A percentile compares a stretch with the other conserved stretches of the same genome.
Conservation (phyloP, 2,329 filamentous ascomycete genomes). For the Hypoxylon sp. region DNA sequence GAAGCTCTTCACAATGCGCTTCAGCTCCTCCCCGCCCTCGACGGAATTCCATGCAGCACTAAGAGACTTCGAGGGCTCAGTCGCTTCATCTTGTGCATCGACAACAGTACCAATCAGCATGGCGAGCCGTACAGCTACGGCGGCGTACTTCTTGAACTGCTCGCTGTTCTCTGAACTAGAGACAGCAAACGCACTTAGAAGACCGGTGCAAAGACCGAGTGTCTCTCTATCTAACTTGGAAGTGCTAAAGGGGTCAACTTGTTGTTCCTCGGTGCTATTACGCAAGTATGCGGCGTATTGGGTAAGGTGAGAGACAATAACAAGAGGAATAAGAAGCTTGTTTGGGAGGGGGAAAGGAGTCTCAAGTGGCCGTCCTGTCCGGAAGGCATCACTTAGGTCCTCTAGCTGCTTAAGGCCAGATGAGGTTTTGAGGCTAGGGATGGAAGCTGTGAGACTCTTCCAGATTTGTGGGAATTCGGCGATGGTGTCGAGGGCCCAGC, state of each 20-base stretch:
- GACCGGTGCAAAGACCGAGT: conserved; percentile 59
- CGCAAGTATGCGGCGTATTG: conserved; percentile 35
- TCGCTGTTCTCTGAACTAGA: conserved; percentile 50
- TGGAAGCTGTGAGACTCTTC: conserved; percentile 28
- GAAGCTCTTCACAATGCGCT: conserved; percentile 30
- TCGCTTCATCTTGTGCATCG: conserved; percentile 54
- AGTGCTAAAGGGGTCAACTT: conserved; percentile 17
- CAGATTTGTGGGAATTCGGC: conserved; percentile 38
- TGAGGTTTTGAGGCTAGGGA: conserved; percentile 30
- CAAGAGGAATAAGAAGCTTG: conserved; percentile 56
- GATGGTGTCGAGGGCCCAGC: conserved; percentile 36
- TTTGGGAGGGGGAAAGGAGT: conserved; percentile 39
- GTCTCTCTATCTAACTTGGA: conserved; percentile 44
- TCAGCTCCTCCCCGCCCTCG: conserved; percentile 39
- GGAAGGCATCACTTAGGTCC: conserved; percentile 34
- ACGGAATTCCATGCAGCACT: conserved; percentile 49
- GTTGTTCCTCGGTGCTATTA: conserved; percentile 23
- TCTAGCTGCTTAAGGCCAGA: conserved; percentile 33
- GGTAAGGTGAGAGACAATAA: conserved; percentile 56
- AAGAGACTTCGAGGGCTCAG: conserved; percentile 41
- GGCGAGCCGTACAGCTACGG: conserved; percentile 58
- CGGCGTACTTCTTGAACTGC: conserved; percentile 56
- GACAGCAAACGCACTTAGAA: conserved; percentile 58
- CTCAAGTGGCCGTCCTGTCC: conserved; percentile 34
- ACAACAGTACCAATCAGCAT: conserved; percentile 58